Percentiles rank a stretch among this genome's conserved stretches.
These are phyloP conservation scores for Crotalaria pallida DNA, from an alignment of 306 rosid genomes.

Conservation along the genomic window DNA sequence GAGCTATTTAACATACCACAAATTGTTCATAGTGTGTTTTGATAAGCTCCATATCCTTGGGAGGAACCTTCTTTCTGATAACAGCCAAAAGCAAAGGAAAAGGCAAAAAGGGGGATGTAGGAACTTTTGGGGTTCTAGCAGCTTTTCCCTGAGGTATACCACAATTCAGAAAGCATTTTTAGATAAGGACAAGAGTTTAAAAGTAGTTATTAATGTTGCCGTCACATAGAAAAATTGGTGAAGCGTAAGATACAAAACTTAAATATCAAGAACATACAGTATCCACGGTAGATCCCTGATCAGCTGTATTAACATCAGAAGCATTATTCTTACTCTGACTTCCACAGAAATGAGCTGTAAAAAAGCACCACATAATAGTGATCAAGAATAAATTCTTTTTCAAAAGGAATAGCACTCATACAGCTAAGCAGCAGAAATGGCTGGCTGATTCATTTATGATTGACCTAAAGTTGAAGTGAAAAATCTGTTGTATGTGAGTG, in stretches of 20 bases:
- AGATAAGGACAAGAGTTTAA: not conserved
- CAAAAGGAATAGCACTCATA: constrained; percentile 4
- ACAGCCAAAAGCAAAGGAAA: constrained; percentile 68
- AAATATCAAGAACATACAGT: constrained; percentile 33
- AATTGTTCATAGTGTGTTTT: constrained; percentile 40
- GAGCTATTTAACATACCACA: constrained; percentile 47
- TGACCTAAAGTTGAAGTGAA: constrained; percentile 25
- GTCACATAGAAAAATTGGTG: not conserved
- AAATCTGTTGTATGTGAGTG: constrained; percentile 26
- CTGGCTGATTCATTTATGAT: constrained; percentile 17
- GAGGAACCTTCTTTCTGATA: constrained; percentile 44
- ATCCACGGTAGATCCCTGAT: constrained; percentile 35
- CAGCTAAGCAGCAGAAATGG: constrained; percentile 36
- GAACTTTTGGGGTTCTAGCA: constrained; percentile 39
- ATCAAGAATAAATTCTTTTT: constrained; percentile 12
- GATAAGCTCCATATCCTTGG: constrained; percentile 39
- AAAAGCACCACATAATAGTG: constrained; percentile 6
- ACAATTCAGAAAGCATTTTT: not conserved
- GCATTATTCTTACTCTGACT: constrained; percentile 39
- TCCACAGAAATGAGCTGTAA: constrained; percentile 36
- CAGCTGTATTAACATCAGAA: constrained; percentile 38
- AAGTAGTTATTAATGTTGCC: not conserved
- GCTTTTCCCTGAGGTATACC: constrained; percentile 42
- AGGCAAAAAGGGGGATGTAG: constrained; percentile 84
- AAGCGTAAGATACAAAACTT: constrained; percentile 2